A percentile compares a stretch with the other conserved stretches of the same genome.
Conservation (phyloP, 345 rosid species). For the Dimocarpus longan region DNA sequence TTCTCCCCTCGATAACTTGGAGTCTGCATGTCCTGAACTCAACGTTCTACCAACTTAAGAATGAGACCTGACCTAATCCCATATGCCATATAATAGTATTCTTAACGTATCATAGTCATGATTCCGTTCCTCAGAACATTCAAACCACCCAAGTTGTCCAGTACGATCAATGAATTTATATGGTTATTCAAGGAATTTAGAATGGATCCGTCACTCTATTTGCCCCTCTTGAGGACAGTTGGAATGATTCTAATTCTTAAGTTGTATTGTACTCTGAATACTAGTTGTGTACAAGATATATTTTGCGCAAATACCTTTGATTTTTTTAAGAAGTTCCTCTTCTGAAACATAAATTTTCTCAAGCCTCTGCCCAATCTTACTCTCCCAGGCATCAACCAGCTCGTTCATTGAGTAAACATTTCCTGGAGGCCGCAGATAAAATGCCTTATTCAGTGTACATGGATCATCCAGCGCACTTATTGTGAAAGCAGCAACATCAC, state of each 20-base stretch:
- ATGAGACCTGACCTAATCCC: no score
- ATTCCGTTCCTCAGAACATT: no score
- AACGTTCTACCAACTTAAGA: no score
- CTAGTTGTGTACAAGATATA: not conserved
- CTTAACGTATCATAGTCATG: no score
- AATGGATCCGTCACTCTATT: not conserved
- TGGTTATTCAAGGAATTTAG: not conserved
- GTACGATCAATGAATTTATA: not conserved
- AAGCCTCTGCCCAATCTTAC: slow-evolving; percentile 61
- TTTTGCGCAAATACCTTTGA: slow-evolving; percentile 47
- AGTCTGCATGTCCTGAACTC: not conserved
- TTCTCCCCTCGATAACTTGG: not conserved
- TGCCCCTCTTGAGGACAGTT: not conserved
- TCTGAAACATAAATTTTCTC: slow-evolving; percentile 56
- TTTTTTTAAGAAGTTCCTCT: slow-evolving; percentile 59
- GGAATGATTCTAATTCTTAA: not conserved
- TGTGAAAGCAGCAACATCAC: slow-evolving; percentile 71
- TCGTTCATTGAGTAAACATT: slow-evolving; percentile 72
- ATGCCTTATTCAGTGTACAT: slow-evolving; percentile 54
- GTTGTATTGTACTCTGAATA: not conserved
- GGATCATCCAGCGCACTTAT: slow-evolving; percentile 69
- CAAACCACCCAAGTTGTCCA: not conserved
- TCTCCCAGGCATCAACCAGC: slow-evolving; percentile 69
- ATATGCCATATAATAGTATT: no score
- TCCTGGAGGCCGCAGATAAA: slow-evolving; percentile 69